Conservation (phyloP, 1,284 basidiomycete genomes). For the Cutaneotrichosporon curvatum region DNA sequence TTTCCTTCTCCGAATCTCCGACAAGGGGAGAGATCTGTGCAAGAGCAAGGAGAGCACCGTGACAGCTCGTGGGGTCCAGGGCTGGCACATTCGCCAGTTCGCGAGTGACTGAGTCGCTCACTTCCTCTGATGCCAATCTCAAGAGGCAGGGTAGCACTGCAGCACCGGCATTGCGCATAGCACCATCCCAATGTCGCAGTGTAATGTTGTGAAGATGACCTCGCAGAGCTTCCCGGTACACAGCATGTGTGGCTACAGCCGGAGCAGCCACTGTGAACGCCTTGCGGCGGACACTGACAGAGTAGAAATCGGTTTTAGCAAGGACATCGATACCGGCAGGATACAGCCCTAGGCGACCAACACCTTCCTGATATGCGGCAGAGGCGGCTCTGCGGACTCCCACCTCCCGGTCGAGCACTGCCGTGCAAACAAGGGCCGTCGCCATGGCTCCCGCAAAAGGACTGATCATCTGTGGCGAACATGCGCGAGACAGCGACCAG, state of each 20-base stretch:
- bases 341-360: slow-evolving; percentile 81
- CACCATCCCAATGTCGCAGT: slow-evolving; percentile 80
- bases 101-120: slow-evolving; percentile 26
- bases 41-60: slow-evolving; percentile 72
- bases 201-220: slow-evolving; percentile 69
- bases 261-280: slow-evolving; percentile 78
- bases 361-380: slow-evolving; percentile 95
- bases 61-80: slow-evolving; percentile 64
- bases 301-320: slow-evolving; percentile 87
- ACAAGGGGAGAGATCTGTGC: slow-evolving; percentile 57
- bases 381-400: slow-evolving; percentile 94
- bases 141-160: slow-evolving; percentile 66
- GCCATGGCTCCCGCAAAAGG: slow-evolving; percentile 64
- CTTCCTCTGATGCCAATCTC: slow-evolving; percentile 44
- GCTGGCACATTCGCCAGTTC: slow-evolving; percentile 53
- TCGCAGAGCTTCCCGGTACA: slow-evolving; percentile 66
- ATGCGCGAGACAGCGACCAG: slow-evolving; percentile 85
- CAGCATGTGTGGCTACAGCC: slow-evolving; percentile 64
- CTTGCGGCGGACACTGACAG: slow-evolving; percentile 75
- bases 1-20: slow-evolving; percentile 28
- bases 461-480: slow-evolving; percentile 55
- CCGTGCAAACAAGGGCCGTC: slow-evolving; percentile 63
- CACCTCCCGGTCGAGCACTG: slow-evolving; percentile 87
- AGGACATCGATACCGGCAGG: slow-evolving; percentile 91
- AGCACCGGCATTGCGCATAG: slow-evolving; percentile 74